A percentile compares a stretch with the other conserved stretches of the same genome.
Conservation (phyloP, 345 rosid species). For the Theobroma cacao region DNA sequence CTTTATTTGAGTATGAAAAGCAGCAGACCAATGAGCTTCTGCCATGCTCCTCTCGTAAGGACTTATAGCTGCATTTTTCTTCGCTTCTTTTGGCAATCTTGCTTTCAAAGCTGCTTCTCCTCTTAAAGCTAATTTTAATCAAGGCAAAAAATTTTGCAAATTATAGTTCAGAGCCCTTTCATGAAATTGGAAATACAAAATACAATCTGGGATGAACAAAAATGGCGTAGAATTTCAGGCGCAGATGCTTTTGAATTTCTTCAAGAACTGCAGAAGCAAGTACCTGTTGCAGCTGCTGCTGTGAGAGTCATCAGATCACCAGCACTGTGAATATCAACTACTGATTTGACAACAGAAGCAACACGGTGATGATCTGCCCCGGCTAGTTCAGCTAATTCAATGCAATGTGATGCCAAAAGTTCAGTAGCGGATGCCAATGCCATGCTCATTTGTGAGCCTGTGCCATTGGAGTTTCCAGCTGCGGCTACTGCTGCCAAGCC, state of each 20-base stretch:
- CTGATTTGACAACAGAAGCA: slow-evolving; percentile 70
- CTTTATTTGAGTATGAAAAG: slow-evolving; percentile 32
- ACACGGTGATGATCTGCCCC: slow-evolving; percentile 80
- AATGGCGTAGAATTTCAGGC: neutral
- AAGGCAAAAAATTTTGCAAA: neutral
- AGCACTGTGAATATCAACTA: slow-evolving; percentile 71
- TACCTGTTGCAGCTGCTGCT: slow-evolving; percentile 99
- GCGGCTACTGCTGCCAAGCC: slow-evolving; percentile 85
- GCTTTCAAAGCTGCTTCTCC: slow-evolving; percentile 83
- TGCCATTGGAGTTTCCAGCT: slow-evolving; percentile 38
- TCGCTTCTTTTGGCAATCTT: slow-evolving; percentile 84
- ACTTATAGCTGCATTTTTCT: slow-evolving; percentile 80
- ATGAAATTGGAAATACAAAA: too few relatives aligned
- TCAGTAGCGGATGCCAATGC: slow-evolving; percentile 90
- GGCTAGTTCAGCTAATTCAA: slow-evolving; percentile 73
- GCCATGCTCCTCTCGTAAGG: slow-evolving; percentile 61
- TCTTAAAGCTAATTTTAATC: slow-evolving; percentile 58
- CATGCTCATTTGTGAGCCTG: slow-evolving; percentile 61
- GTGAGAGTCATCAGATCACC: slow-evolving; percentile 90
- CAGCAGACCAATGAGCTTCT: slow-evolving; percentile 43
- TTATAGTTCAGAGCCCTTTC: neutral
- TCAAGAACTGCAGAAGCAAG: neutral
- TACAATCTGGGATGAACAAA: neutral
- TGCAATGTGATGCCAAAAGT: slow-evolving; percentile 83
- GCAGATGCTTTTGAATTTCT: neutral